Base-by-base conservation (phyloP, 2,329 filamentous ascomycete genomes). In the Hypoxylon sp. region DNA sequence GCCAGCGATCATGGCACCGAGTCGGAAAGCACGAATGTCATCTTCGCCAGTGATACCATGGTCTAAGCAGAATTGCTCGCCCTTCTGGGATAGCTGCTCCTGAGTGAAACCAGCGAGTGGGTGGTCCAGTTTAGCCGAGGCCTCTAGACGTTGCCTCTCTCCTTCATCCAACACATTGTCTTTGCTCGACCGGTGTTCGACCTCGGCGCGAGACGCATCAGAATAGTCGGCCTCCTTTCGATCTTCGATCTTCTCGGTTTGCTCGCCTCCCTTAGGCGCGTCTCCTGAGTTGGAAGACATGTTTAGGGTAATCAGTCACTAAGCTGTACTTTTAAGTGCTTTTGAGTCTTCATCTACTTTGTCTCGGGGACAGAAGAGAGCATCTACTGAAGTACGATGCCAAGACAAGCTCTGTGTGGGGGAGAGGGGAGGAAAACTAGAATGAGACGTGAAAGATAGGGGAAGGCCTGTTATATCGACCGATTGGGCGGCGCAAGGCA, bases 1-100 rank as follows among this genome's bases (percentile, higher is more conserved):
- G 11, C 73, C 81, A 0, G 83, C 81, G 48, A 86, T 74, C 46
- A 83, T 74, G 34, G 83, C 83, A 4, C 83, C 83, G 15, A 84
- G 72, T 12, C 77, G 76, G 62, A 87, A 87, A 4, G 79, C 80
- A 7, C 81, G 75, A 21, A 84, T 69, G 60, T 86, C 81, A 9
- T 80, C 77, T 13, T 80, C 76, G 12, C 76, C 75, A 3, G 76
- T 78, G 44, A 85, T 71, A 17, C 78, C 77, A 60, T 87, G 75
- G 38, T 77, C 70, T 17, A 74, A 68, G 16, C 81, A 84, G 65
- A 86, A 88, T 4, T 75, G 74, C 43, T 81, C 79, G 9, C 83
- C 85, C 69, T 80, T 79, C 23, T 71, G 73, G 35, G 73, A 74
- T 9, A 89, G 73, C 54, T 84, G 75, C 3, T 76, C 50, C 3